Evolutionary conservation across 1,284 basidiomycete species (phyloP).

Genomic region (Ceratobasidium sp.): DNA sequence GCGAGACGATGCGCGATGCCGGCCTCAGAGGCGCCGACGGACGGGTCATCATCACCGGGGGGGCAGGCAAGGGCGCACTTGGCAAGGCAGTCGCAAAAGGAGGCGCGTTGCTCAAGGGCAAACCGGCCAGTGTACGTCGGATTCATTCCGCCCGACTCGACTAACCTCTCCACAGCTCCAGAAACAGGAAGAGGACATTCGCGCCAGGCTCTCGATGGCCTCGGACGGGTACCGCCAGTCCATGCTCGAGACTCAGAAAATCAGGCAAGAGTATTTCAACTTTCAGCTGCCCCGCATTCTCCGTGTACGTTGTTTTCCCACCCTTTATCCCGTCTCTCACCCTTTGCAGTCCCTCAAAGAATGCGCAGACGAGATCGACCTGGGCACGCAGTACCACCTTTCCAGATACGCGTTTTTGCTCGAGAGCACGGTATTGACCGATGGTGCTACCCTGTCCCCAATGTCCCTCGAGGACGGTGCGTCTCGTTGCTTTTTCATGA

Average conservation of each 20-base stretch:
- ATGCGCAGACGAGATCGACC: conserved; percentile 92
- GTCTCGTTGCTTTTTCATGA: conserved; percentile 41
- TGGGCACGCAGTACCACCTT: conserved; percentile 96
- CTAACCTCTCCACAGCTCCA: conserved; percentile 64
- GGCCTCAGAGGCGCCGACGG: conserved; percentile 59
- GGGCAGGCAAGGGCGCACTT: conserved; percentile 71
- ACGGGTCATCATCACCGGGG: conserved; percentile 56
- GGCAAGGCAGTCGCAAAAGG: conserved; percentile 92
- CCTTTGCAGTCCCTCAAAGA: conserved; percentile 97
- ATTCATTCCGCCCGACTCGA: background rate
- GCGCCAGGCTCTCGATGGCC: conserved; percentile 79
- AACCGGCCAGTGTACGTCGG: conserved; percentile 77
- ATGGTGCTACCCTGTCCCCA: conserved; percentile 83
- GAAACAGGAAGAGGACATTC: conserved; percentile 92
- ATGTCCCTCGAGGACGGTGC: conserved; percentile 65
- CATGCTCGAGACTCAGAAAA: conserved; percentile 85
- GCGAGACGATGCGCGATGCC: conserved; percentile 84
- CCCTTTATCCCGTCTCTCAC: conserved; percentile 17
- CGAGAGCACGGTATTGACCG: conserved; percentile 86
- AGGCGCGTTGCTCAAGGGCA: conserved; percentile 87
- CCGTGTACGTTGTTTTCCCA: conserved; percentile 63
- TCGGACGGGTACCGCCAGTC: conserved; percentile 91
- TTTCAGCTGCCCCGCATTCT: conserved; percentile 93
- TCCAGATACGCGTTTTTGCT: conserved; percentile 93
- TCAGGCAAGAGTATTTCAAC: conserved; percentile 97